Evolutionary conservation across 176 grass and related monocot genomes (phyloP), one percentile per base, ranked within the genome.

Genomic region (Juncus inflexus): DNA sequence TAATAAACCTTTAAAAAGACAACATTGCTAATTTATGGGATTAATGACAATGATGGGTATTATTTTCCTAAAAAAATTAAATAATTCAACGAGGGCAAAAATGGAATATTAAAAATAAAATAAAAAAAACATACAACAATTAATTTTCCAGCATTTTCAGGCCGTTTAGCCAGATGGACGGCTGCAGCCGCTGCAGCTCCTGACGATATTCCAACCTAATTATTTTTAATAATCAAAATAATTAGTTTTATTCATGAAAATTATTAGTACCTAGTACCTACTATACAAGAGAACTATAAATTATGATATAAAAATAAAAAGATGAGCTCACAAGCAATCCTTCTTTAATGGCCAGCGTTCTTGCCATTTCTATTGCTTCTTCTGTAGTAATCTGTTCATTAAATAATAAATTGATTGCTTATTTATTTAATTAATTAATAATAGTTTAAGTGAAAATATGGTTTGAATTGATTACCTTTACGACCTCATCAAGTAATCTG

Each of bases 121-220:
- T 19, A 12, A 19, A 50, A 42, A 9, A 47, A 28, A 43, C 4
- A 65, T 80, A 97, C 94, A 71, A 63, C 82, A 73, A 97, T 89
- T 45, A 97, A 56, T 56, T 97, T 97, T 74, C 85, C 88, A 15
- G 80, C 75, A 86, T 97, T 97, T 91, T 97, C 94, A 63, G 88
- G 82, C 56, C 88, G 91, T 80, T 76, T 91, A 37, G 85, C 94
- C 11, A 97, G 39, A 58, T 82, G 90, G 49, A 91, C 79, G 67
- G 94, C 94, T 64, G 94, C 94, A 55, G 82, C 72, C 58, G 88
- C 78, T 41, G 94, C 94, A 37, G 88, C 94, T 72, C 94, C 88
- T 69, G 94, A 97, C 9, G 94, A 97, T 77, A 92, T 97, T 12
- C 94, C 94, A 69, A 92, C 85, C 94, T 97, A 80, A 77, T 69